Base-by-base conservation (phyloP, 2,329 filamentous ascomycete genomes). In the Alternaria consortialis region DNA sequence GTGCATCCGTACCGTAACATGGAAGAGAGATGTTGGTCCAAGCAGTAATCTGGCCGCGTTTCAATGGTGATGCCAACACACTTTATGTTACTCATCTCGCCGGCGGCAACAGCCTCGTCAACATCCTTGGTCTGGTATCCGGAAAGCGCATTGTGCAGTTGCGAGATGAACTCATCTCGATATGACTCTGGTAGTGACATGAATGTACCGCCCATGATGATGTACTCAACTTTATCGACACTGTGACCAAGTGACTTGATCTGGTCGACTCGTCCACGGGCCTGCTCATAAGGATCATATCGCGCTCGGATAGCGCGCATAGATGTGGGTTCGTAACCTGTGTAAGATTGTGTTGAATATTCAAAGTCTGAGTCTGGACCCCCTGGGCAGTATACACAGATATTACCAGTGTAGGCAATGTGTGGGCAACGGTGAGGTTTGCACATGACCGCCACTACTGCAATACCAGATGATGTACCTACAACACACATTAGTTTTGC, bases 1-100 rank as follows among this genome's bases (percentile, higher is more conserved):
- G 95, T 99, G 79, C 95, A 99, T 36, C 95, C 95, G 74, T 99
- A 99, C n/a, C 94, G 88, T 53, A 99, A 84, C 95, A 99, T 99
- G 72, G 91, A 92, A 29, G 92, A 94, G 32, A 99, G 84, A 78
- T 99, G 95, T n/a, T 93, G 92, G 70, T 97, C 94, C 59, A 98
- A 82, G 73, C 95, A 99, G 81, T 99, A 99, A 78, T 99, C 95
- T 0, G 95, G 95, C 34, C 95, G 85, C 4, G 95, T 99, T 82
- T 99, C 95, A 73, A 99, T 99, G 1, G 95, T 99, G 74, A 99
- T 98, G 55, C 95, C 95, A 12, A 99, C 95, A 72, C 95, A 99
- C 79, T 99, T 99, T 77, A 94, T 90, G 72, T 93, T 97, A 78
- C 93, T 97, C 91, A 97, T 95, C 81, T 97, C 93, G 53, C 94